These are phyloP conservation scores for Fusarium albosuccineum DNA, from an alignment of 2,329 filamentous ascomycete species.

Conservation along the genomic window DNA sequence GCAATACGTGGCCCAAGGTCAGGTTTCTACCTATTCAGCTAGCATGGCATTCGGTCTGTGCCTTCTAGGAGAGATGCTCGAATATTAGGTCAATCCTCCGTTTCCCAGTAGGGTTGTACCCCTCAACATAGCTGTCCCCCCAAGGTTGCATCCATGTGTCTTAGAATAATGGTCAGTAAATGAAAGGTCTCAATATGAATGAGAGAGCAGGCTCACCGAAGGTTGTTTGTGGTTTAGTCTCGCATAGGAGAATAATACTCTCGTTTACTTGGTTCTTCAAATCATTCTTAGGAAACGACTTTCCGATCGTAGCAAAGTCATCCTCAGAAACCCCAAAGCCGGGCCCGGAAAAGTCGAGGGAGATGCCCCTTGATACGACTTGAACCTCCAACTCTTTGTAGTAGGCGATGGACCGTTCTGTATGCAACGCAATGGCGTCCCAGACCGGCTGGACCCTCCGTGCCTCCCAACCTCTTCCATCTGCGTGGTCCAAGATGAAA, in stretches of 20 bases:
- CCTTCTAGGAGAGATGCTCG: no score
- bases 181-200: background rate
- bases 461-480: slow-evolving; percentile 19
- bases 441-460: slow-evolving; percentile 9
- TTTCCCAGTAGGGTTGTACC: slow-evolving; percentile 10
- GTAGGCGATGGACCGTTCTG: slow-evolving; percentile 7
- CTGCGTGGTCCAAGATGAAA: slow-evolving; percentile 5
- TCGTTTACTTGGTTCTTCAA: slow-evolving; percentile 14
- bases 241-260: slow-evolving; percentile 23
- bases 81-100: slow-evolving; percentile 11
- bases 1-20: no score
- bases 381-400: slow-evolving; percentile 28
- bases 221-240: slow-evolving; percentile 19
- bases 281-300: slow-evolving; percentile 9
- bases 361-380: slow-evolving; percentile 12
- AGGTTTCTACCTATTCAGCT: no score
- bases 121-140: slow-evolving; percentile 17
- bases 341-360: slow-evolving; percentile 15
- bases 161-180: background rate
- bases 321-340: background rate
- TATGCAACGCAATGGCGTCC: slow-evolving; percentile 29
- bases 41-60: no score
- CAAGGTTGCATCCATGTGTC: slow-evolving; percentile 30
- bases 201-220: slow-evolving; percentile 1
- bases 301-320: slow-evolving; percentile 1